Base-by-base conservation (phyloP, 371 early-diverging fungal species). In the Lichtheimia hyalospora region DNA sequence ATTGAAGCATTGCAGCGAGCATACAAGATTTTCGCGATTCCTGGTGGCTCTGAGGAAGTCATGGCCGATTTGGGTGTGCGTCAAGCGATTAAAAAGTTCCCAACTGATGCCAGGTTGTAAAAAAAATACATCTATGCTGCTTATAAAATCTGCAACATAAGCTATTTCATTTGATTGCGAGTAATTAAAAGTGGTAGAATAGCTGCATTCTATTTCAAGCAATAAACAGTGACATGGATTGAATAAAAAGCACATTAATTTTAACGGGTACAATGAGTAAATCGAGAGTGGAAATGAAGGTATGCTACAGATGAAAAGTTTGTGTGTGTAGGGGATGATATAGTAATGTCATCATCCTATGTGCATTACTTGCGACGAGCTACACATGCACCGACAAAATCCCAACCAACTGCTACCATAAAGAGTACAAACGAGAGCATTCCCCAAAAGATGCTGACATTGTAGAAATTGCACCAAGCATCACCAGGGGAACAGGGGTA, bases 11-110 rank as follows among this genome's bases (percentile, higher is more conserved):
- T 84, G 68, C 82, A 84, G 52, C 66, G 77, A 63, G 71, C 82
- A 4, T 76, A 83, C 74, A 87, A 86, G 70, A 82, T 77, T 54
- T 73, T 63, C 55, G 64, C 59, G 41, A 61, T 27, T 40, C 25
- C 54, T 40, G 48, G 93, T 60, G 95, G 95, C n/a, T 87, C 89
- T 18, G 95, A 95, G 68, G 79, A 79, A 62, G 74, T 75, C 48
- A 75, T 81, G 81, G 75, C 77, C 28, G 81, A 81, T 51, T 58
- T 77, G 7, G 78, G 78, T 67, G 62, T 81, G 13, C 67, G 76
- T 49, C 81, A 81, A 61, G 78, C 78, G 24, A 74, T 76, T 70
- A 70, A 69, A 52, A 39, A 58, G 3, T 77, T 57, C 54, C 77
- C 73, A 39, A 42, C 57, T 15, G 53, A 60, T 50, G 73, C 71